Percentiles rank a stretch among this genome's conserved stretches.
Evolutionary conservation across 805 yeast genomes (phyloP).

Genomic region (Ogataea dorogensis): DNA sequence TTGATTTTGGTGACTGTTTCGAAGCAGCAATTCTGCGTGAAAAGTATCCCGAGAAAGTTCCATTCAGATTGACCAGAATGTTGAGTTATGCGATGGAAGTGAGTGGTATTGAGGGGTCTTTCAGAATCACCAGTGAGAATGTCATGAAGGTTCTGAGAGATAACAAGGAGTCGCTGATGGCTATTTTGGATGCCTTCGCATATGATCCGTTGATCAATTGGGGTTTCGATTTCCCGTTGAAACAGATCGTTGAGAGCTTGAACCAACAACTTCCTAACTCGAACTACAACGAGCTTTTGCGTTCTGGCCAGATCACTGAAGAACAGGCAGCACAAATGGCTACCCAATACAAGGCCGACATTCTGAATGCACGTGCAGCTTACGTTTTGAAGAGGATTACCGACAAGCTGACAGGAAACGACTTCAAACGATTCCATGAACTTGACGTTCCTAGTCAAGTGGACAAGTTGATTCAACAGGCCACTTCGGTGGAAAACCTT

Average conservation of each 20-base stretch:
- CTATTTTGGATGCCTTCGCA: conserved; percentile 96
- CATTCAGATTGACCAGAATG: conserved; percentile 96
- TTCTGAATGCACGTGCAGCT: conserved; percentile 86
- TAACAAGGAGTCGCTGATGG: conserved; percentile 95
- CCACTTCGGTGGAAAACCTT: conserved; percentile 91
- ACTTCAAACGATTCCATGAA: conserved; percentile 68
- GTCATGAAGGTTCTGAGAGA: conserved; percentile 94
- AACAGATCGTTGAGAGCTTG: conserved; percentile 70
- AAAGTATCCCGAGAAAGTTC: conserved; percentile 97
- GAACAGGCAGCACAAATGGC: conserved; percentile 72
- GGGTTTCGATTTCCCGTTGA: conserved; percentile 94
- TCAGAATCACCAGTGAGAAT: conserved; percentile 93
- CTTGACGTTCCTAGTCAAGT: conserved; percentile 87
- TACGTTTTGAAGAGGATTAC: conserved; percentile 86
- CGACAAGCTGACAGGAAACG: conserved; percentile 92
- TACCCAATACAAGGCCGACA: conserved; percentile 65
- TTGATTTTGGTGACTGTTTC: conserved; percentile 98
- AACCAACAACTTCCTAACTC: conserved; percentile 66
- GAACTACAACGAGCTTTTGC: conserved; percentile 66
- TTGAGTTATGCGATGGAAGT: conserved; percentile 98
- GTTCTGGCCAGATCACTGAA: conserved; percentile 73
- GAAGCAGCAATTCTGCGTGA: conserved; percentile 97
- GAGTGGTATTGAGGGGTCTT: conserved; percentile 96
- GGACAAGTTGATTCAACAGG: conserved; percentile 90
- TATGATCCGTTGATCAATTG: conserved; percentile 97